These are phyloP conservation scores for Pseudophaeomoniella oleicola DNA, from an alignment of 2,329 filamentous ascomycete species.

Conservation along the genomic window DNA sequence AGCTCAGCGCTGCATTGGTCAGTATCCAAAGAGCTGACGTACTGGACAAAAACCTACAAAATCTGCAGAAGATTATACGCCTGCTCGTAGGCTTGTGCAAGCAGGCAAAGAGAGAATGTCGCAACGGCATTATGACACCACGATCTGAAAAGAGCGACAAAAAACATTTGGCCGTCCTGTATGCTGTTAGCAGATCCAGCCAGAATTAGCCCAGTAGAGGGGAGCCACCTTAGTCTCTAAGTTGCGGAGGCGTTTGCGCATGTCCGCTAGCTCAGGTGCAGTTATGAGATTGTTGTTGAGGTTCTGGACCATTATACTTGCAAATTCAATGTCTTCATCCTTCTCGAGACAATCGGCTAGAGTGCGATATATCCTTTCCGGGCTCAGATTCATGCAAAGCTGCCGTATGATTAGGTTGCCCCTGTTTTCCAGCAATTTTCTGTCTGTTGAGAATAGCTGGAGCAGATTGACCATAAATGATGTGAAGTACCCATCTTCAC, in stretches of 20 bases:
- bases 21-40: too few relatives aligned
- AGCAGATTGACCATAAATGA: constrained; percentile 97
- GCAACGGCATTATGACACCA: constrained; percentile 99
- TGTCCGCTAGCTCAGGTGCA: constrained; percentile 79
- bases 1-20: constrained; percentile 60
- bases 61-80: constrained; percentile 92
- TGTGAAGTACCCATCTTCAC: constrained; percentile 92
- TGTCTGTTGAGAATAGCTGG: constrained; percentile 88
- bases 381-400: constrained; percentile 79
- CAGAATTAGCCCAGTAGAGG: neutral
- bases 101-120: constrained; percentile 86
- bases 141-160: constrained; percentile 83
- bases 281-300: constrained; percentile 98
- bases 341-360: constrained; percentile 93
- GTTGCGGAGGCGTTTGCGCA: constrained; percentile 80
- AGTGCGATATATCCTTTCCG: constrained; percentile 89
- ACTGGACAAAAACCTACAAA: constrained; percentile 69
- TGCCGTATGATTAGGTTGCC: constrained; percentile 96
- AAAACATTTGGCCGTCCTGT: constrained; percentile 86
- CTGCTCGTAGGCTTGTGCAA: constrained; percentile 95
- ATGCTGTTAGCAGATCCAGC: constrained; percentile 8
- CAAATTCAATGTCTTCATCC: constrained; percentile 95
- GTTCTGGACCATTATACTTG: constrained; percentile 98
- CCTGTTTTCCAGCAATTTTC: constrained; percentile 75
- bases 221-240: constrained; percentile 65